Conservation (phyloP, 2,329 filamentous ascomycete species). For the Penicillium paneum region DNA sequence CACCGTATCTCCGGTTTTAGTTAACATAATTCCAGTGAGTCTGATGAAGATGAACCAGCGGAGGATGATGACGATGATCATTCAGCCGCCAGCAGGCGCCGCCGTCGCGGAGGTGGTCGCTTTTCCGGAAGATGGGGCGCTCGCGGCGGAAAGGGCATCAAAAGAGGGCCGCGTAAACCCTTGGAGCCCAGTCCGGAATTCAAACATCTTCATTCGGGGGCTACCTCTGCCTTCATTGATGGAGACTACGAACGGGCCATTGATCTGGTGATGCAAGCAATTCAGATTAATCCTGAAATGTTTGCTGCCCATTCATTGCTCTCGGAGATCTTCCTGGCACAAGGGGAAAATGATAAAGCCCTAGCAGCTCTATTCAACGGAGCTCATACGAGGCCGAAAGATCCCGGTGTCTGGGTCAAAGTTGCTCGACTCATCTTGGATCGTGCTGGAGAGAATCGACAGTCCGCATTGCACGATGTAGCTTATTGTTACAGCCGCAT, state of each 20-base stretch:
- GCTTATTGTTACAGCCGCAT: constrained; percentile 55
- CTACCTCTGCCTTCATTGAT: constrained; percentile 50
- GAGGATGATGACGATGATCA: constrained; percentile 27
- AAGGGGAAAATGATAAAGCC: constrained; percentile 56
- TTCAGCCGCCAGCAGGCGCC: constrained; percentile 26
- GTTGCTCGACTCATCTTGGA: constrained; percentile 56
- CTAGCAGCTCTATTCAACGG: constrained; percentile 57
- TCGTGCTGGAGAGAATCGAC: constrained; percentile 45
- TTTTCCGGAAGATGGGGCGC: constrained; percentile 39
- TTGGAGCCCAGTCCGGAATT: constrained; percentile 50
- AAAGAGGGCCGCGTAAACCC: constrained; percentile 46
- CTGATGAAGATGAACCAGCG: constrained; percentile 21
- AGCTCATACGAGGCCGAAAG: constrained; percentile 55
- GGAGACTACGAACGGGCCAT: constrained; percentile 46
- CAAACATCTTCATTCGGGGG: constrained; percentile 47
- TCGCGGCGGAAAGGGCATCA: constrained; percentile 46
- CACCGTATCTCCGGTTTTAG: not conserved
- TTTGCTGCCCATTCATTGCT: constrained; percentile 60
- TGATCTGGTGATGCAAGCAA: constrained; percentile 47
- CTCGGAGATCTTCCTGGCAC: constrained; percentile 56
- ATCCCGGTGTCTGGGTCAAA: constrained; percentile 56
- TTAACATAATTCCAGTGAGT: constrained; percentile 23
- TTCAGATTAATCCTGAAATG: constrained; percentile 60
- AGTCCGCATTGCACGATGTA: constrained; percentile 47
- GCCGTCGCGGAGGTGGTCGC: constrained; percentile 31